Conservation (phyloP, 139 green algal genomes). For the Limnomonas spitsbergensis region DNA sequence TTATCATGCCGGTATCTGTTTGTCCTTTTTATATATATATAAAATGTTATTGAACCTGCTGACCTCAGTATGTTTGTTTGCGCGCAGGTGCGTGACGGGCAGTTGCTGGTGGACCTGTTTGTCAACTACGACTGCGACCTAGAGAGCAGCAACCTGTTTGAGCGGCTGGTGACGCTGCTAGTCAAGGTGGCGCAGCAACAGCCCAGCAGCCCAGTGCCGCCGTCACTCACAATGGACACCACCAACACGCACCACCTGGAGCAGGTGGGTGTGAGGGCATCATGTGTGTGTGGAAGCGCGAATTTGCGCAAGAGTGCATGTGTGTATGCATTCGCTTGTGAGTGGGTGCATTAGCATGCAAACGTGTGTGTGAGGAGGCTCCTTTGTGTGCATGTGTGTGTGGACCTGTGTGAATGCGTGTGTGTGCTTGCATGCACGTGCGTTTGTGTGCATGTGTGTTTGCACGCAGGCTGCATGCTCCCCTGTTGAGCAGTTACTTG, state of each 20-base stretch:
- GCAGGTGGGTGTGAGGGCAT: conserved; percentile 58
- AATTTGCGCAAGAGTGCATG: too few species aligned
- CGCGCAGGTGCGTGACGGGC: conserved; percentile 60
- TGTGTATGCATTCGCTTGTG: conserved; percentile 53
- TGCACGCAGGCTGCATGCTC: too few species aligned
- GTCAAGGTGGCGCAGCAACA: conserved; percentile 55
- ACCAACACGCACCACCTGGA: conserved; percentile 32
- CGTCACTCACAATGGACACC: conserved; percentile 15
- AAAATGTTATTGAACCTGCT: too few species aligned
- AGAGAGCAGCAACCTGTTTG: conserved; percentile 84
- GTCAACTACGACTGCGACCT: conserved; percentile 97
- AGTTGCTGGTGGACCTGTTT: conserved; percentile 94
- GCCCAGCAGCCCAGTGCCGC: not conserved
- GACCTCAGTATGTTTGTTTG: too few species aligned
- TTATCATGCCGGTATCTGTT: too few species aligned
- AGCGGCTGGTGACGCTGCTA: conserved; percentile 79
- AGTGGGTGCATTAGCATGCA: conserved; percentile 57
- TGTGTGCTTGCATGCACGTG: too few species aligned
- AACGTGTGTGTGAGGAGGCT: not conserved
- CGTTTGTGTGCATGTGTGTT: too few species aligned
- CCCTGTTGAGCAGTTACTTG: too few species aligned
- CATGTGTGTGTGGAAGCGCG: conserved; percentile 73
- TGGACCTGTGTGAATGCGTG: too few species aligned
- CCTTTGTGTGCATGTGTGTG: not conserved
- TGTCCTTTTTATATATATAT: too few species aligned